Conservation (phyloP, 2,329 filamentous ascomycete species). For the Fusarium sp. region DNA sequence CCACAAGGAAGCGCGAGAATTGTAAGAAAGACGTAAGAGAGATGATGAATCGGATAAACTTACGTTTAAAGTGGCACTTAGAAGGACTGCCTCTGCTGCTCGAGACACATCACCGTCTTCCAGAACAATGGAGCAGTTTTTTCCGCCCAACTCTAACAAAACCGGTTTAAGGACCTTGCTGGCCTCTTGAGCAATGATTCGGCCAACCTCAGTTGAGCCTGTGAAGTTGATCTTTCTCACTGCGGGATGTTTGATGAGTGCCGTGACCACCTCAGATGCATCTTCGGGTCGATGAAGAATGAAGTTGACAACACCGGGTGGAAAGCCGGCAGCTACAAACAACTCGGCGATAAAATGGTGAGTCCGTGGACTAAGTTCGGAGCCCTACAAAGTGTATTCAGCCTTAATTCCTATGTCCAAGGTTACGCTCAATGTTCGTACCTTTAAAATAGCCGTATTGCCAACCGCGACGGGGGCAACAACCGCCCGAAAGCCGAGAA, state of each 20-base stretch:
- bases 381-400: not conserved
- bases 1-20: not conserved
- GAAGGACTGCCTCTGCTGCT: not conserved
- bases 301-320: not conserved
- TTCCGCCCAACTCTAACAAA: not conserved
- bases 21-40: not conserved
- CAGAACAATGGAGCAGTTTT: not conserved
- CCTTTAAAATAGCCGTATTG: not conserved
- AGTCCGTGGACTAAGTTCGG: not conserved
- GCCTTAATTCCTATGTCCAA: not conserved
- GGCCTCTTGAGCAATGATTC: not conserved
- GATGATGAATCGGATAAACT: not conserved
- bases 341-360: not conserved
- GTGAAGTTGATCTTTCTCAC: not conserved
- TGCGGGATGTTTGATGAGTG: not conserved
- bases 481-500: not conserved
- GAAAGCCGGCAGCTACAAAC: not conserved
- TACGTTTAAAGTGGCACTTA: not conserved
- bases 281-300: not conserved
- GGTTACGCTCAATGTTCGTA: not conserved
- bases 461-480: not conserved
- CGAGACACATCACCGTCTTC: not conserved
- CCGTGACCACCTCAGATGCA: not conserved
- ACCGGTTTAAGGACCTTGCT: not conserved
- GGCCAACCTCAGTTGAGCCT: not conserved